Base-by-base conservation (phyloP, 306 rosid genomes). In the Glycine latifolia region DNA sequence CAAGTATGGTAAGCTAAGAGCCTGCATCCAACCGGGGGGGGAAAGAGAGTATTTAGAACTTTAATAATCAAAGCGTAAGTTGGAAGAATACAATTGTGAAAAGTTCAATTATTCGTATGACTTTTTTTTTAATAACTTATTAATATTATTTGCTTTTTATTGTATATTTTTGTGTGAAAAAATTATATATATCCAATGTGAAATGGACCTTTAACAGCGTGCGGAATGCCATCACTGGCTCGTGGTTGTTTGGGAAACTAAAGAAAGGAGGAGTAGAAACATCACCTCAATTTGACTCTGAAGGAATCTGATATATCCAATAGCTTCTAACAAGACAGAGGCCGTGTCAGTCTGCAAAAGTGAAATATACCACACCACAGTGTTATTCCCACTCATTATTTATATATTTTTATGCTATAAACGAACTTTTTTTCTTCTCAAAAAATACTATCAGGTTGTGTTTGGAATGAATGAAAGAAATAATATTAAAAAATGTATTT, bases 341-440 rank as follows among this genome's bases (percentile, higher is more conserved):
- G 99, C 98, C 13, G 99, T 96, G 99, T 96, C 99, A 96, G 99
- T 96, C 99, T 96, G 97, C 85, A 92, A 90, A 91, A 91, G 89
- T 74, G 4, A 86, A 75, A 84, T 76, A 73, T 71, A 33, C 67
- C 89, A 86, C 82, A 84, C 82, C 85, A 80, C 87, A 82, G 81
- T 84, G 63, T 86, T 65, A 86, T 88, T 86, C 80, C 52, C 65
- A 72, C 75, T 81, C 83, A 48, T 56, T 53, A 75, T 68, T 78
- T 79, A 65, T 68, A 72, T 63, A 75, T 68, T 43, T 85, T 35
- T 0, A 71, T 79, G 82, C 81, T 54, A 76, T 80, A 20, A 20
- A 20, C 60, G 3, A 16, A 59, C 77, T 60, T 16, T 76, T 83
- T 52, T 63, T 15, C 10, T 31, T 20, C 7, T 26, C 37, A 5